phyloP scores from a whole-genome alignment of 2,329 filamentous ascomycete genomes.

The Colletotrichum cuscutae region DNA sequence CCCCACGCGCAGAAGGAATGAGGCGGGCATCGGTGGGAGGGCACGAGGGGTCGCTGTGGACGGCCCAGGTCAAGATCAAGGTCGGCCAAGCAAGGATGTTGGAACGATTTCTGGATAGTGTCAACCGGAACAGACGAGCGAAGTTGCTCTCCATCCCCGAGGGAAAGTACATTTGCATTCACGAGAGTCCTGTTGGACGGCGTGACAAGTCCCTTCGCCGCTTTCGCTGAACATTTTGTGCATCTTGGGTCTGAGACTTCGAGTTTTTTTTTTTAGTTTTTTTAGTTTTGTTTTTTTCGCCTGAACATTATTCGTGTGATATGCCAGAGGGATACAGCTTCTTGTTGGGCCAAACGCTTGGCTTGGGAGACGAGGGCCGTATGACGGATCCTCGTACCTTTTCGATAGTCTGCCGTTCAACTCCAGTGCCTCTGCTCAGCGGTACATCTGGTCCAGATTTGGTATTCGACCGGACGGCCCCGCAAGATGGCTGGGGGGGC shows the following conservation, averaged over 20 bases:
- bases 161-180: background rate
- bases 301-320: background rate
- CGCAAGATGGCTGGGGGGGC: conserved; percentile 11
- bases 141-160: too few relatives aligned
- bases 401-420: background rate
- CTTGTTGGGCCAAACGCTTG: background rate
- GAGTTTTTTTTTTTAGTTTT: background rate
- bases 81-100: conserved; percentile 23
- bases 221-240: conserved; percentile 10
- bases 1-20: conserved; percentile 29
- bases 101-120: conserved; percentile 8
- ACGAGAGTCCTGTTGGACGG: background rate
- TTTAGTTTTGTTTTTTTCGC: background rate
- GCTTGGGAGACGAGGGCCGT: background rate
- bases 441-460: background rate
- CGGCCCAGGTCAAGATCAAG: conserved; percentile 14
- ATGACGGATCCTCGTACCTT: background rate
- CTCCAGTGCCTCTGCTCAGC: background rate
- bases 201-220: background rate
- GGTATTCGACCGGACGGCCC: conserved; percentile 14
- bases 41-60: background rate
- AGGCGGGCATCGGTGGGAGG: conserved; percentile 16
- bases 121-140: conserved; percentile 6
- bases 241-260: background rate
- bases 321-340: background rate